These are phyloP conservation scores for Colletotrichum trifolii DNA, from an alignment of 2,329 filamentous ascomycete genomes.

Conservation along the genomic window DNA sequence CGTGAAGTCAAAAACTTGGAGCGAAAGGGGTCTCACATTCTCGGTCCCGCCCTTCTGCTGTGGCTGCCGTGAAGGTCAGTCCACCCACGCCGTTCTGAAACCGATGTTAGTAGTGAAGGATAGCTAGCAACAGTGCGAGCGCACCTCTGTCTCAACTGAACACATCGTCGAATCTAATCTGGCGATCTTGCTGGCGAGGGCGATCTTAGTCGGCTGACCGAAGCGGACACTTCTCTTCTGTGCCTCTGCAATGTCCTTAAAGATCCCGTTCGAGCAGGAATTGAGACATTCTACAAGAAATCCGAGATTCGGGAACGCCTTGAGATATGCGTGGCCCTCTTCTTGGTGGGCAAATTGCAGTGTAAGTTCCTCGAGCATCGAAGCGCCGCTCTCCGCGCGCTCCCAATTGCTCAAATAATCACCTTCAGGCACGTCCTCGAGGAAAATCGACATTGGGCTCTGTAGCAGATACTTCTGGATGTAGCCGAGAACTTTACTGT, in stretches of 20 bases:
- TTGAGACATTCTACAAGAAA: constrained; percentile 71
- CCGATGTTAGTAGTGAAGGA: constrained; percentile 9
- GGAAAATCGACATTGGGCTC: constrained; percentile 73
- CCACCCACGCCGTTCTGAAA: constrained; percentile 48
- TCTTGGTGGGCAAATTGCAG: constrained; percentile 59
- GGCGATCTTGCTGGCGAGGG: constrained; percentile 56
- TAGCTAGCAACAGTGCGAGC: constrained; percentile 25
- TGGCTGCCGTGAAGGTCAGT: constrained; percentile 54
- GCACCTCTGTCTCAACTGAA: constrained; percentile 47
- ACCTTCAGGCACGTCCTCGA: constrained; percentile 61
- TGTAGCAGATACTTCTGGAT: constrained; percentile 76
- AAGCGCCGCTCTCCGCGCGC: constrained; percentile 49
- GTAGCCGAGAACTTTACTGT: constrained; percentile 79
- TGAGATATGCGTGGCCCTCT: constrained; percentile 57
- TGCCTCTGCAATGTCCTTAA: constrained; percentile 75
- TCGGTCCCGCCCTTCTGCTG: constrained; percentile 47
- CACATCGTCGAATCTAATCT: constrained; percentile 70
- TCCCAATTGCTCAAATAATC: constrained; percentile 61
- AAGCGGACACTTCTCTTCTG: constrained; percentile 76
- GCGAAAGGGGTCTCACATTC: constrained; percentile 45
- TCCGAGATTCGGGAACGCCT: constrained; percentile 69
- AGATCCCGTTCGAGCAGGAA: constrained; percentile 68
- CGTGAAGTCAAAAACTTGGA: not conserved
- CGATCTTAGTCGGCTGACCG: constrained; percentile 63
- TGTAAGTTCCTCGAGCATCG: constrained; percentile 55